These are phyloP conservation scores for Fusarium citri DNA, from an alignment of 2,329 filamentous ascomycete genomes.

Conservation along the genomic window DNA sequence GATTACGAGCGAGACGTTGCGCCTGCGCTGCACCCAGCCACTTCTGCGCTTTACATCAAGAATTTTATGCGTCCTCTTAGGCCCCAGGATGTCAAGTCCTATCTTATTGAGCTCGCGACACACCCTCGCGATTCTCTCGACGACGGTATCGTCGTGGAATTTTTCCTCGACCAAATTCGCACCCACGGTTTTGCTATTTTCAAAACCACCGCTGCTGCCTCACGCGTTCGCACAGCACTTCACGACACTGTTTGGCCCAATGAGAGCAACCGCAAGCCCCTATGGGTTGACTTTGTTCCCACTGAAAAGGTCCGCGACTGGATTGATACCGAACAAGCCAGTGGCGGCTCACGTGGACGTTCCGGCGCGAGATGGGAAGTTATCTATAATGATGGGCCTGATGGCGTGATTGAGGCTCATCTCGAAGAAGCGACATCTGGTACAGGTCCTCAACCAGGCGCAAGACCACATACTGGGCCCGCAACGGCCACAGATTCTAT, in stretches of 20 bases:
- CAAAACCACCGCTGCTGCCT: conserved; percentile 74
- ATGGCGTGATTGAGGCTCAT: conserved; percentile 65
- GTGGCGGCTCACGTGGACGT: conserved; percentile 54
- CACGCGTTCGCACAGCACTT: conserved; percentile 78
- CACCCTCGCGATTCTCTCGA: conserved; percentile 64
- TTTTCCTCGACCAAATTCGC: conserved; percentile 86
- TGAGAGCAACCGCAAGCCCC: conserved; percentile 82
- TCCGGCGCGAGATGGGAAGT: conserved; percentile 75
- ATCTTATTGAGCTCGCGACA: conserved; percentile 77
- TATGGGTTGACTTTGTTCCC: conserved; percentile 93
- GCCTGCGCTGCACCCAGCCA: conserved; percentile 77
- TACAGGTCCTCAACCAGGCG: conserved; percentile 26
- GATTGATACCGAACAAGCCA: conserved; percentile 75
- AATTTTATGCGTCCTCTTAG: conserved; percentile 91
- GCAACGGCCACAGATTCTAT: conserved; percentile 50
- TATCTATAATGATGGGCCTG: conserved; percentile 69
- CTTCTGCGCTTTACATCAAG: conserved; percentile 85
- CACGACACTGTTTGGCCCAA: conserved; percentile 88
- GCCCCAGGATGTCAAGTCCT: conserved; percentile 71
- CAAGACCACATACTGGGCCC: conserved; percentile 31
- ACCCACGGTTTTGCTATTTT: conserved; percentile 90
- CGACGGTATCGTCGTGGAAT: conserved; percentile 68
- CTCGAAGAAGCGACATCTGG: conserved; percentile 56
- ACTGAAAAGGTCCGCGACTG: conserved; percentile 77
- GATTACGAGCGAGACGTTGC: conserved; percentile 54